Evolutionary conservation across 1,284 basidiomycete genomes (phyloP).

Genomic region (Meripilus lineatus): DNA sequence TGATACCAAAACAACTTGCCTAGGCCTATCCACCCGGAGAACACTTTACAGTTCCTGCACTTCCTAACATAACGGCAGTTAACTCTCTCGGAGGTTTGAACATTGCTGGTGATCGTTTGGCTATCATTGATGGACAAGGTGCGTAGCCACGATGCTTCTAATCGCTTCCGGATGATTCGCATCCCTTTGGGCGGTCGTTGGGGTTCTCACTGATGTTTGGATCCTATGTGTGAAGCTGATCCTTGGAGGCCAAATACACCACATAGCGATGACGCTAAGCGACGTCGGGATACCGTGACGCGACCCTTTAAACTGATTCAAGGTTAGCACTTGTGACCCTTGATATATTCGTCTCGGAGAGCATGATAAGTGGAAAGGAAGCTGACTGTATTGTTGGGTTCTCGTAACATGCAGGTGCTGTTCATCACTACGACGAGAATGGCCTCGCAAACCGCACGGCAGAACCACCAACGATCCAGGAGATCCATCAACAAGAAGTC

Average conservation of each 20-base stretch:
- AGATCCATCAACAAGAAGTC: conserved; percentile 79
- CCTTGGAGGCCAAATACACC: conserved; percentile 87
- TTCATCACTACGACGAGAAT: conserved; percentile 89
- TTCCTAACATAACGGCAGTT: conserved; percentile 74
- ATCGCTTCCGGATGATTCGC: background rate
- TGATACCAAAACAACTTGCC: background rate
- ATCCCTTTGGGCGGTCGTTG: too few relatives aligned
- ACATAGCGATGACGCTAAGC: conserved; percentile 68
- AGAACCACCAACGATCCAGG: conserved; percentile 75
- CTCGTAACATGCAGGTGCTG: conserved; percentile 47
- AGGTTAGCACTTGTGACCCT: conserved; percentile 35
- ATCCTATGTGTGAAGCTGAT: conserved; percentile 47
- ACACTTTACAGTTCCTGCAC: conserved; percentile 58
- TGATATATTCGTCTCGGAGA: background rate
- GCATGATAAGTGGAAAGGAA: background rate
- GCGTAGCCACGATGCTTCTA: conserved; percentile 10
- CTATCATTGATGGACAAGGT: conserved; percentile 84
- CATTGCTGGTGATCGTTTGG: conserved; percentile 69
- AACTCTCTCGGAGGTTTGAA: conserved; percentile 73
- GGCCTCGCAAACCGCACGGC: conserved; percentile 56
- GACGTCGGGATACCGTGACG: conserved; percentile 62
- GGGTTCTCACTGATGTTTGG: conserved; percentile 2
- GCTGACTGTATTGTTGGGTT: background rate
- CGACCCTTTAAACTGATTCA: conserved; percentile 83
- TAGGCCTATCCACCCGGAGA: conserved; percentile 78